These are phyloP conservation scores for Aphanocladium album DNA, from an alignment of 2,329 filamentous ascomycete species.

Conservation along the genomic window DNA sequence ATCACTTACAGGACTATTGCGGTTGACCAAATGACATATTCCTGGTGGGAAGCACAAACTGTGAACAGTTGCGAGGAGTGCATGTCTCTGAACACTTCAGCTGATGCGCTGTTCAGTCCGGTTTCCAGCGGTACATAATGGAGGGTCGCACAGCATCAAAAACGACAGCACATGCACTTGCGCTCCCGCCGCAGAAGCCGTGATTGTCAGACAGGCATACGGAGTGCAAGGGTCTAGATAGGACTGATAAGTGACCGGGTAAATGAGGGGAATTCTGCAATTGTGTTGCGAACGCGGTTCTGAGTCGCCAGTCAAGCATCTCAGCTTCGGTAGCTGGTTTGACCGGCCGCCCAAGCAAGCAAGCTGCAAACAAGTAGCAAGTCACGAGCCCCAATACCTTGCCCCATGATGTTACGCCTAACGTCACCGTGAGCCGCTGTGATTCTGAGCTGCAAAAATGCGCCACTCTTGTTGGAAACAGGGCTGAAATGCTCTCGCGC, in stretches of 20 bases:
- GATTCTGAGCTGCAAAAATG: too few relatives aligned
- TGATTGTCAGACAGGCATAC: not conserved
- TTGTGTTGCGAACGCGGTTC: not conserved
- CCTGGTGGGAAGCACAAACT: not conserved
- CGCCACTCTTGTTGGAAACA: too few relatives aligned
- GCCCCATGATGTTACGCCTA: too few relatives aligned
- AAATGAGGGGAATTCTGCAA: not conserved
- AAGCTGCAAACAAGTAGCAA: too few relatives aligned
- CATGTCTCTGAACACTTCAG: not conserved
- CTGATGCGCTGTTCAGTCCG: not conserved
- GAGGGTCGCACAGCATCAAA: not conserved
- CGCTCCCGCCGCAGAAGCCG: not conserved
- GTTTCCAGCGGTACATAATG: not conserved
- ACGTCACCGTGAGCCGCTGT: too few relatives aligned
- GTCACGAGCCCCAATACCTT: too few relatives aligned
- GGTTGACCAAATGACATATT: not conserved
- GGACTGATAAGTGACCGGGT: not conserved
- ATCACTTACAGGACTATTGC: not conserved
- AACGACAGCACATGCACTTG: not conserved
- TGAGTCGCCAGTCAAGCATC: too few relatives aligned
- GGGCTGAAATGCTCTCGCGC: too few relatives aligned
- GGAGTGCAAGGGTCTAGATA: not conserved
- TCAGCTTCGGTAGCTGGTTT: too few relatives aligned
- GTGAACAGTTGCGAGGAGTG: not conserved
- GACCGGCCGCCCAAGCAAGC: too few relatives aligned